These are phyloP conservation scores for Cryptococcus neoformans DNA, from an alignment of 1,284 basidiomycete species.

Conservation along the genomic window DNA sequence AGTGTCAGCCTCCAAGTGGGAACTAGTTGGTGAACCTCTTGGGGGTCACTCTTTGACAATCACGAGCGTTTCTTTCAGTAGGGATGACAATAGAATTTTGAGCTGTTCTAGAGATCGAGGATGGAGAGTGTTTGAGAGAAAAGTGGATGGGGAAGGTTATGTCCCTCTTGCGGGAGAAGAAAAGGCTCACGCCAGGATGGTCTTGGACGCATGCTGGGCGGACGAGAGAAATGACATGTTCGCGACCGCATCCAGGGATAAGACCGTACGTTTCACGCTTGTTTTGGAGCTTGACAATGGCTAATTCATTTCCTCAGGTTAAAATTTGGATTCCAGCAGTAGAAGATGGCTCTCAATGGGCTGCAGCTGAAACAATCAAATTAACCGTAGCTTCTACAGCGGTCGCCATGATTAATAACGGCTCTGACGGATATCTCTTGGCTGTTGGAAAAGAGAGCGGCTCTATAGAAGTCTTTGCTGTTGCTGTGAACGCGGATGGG, in stretches of 20 bases:
- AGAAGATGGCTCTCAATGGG: slow-evolving; percentile 16
- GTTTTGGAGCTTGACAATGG: neutral
- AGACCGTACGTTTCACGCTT: slow-evolving; percentile 62
- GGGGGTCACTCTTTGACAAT: slow-evolving; percentile 85
- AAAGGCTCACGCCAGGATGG: slow-evolving; percentile 86
- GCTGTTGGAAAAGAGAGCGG: slow-evolving; percentile 51
- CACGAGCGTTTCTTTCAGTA: slow-evolving; percentile 84
- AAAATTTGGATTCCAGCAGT: slow-evolving; percentile 35
- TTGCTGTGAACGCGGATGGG: slow-evolving; percentile 7
- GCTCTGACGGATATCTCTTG: slow-evolving; percentile 23
- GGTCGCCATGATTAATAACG: slow-evolving; percentile 24
- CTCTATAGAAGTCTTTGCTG: slow-evolving; percentile 31
- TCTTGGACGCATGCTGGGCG: slow-evolving; percentile 92
- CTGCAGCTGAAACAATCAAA: slow-evolving; percentile 33
- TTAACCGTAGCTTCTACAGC: slow-evolving; percentile 47
- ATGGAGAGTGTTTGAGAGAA: slow-evolving; percentile 73
- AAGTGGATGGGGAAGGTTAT: slow-evolving; percentile 56
- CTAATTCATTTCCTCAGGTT: slow-evolving; percentile 12
- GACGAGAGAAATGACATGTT: slow-evolving; percentile 65
- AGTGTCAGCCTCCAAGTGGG: slow-evolving; percentile 69
- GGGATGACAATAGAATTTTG: slow-evolving; percentile 71
- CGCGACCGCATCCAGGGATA: slow-evolving; percentile 92
- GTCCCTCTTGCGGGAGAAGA: slow-evolving; percentile 61
- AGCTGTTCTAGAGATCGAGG: slow-evolving; percentile 88
- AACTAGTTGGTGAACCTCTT: slow-evolving; percentile 66